Evolutionary conservation across 306 rosid species (phyloP).

Genomic region (Casuarina equisetifolia): DNA sequence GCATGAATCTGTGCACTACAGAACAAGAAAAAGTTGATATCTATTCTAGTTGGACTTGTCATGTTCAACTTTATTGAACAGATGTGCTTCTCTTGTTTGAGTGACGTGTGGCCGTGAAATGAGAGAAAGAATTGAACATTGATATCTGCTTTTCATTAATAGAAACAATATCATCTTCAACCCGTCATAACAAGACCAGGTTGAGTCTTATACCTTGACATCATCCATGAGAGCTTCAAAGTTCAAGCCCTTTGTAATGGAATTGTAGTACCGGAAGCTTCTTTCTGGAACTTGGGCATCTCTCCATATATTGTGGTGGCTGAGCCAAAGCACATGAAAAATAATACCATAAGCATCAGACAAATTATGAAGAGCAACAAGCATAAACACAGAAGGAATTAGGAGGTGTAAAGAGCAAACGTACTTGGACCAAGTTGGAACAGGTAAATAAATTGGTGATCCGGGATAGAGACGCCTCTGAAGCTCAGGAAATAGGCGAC

Average conservation of each 20-base stretch:
- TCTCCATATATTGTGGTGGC: conserved; percentile 44
- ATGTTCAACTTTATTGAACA: not conserved
- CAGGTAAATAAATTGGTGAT: conserved; percentile 34
- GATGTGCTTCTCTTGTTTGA: conserved; percentile 4
- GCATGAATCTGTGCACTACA: not conserved
- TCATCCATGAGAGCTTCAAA: conserved; percentile 40
- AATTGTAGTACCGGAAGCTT: conserved; percentile 38
- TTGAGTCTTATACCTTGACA: conserved; percentile 29
- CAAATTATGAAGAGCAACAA: not conserved
- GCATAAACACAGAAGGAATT: not conserved
- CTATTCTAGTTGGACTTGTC: not conserved
- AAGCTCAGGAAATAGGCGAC: conserved; percentile 44
- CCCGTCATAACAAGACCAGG: not conserved
- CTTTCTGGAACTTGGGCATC: conserved; percentile 39
- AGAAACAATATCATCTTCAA: not conserved
- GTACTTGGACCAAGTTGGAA: conserved; percentile 47
- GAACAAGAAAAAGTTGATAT: not conserved
- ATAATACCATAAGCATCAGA: not conserved
- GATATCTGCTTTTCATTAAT: not conserved
- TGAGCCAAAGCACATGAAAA: conserved; percentile 7
- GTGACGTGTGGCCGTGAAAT: not conserved
- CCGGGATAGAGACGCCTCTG: conserved; percentile 36
- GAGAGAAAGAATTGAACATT: not conserved
- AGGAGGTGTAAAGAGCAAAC: conserved; percentile 6
- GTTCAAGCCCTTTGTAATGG: conserved; percentile 31